A percentile compares a stretch with the other conserved stretches of the same genome.
Evolutionary conservation across 805 yeast genomes (phyloP).

Genomic region (Myxozyma mucilagina): DNA sequence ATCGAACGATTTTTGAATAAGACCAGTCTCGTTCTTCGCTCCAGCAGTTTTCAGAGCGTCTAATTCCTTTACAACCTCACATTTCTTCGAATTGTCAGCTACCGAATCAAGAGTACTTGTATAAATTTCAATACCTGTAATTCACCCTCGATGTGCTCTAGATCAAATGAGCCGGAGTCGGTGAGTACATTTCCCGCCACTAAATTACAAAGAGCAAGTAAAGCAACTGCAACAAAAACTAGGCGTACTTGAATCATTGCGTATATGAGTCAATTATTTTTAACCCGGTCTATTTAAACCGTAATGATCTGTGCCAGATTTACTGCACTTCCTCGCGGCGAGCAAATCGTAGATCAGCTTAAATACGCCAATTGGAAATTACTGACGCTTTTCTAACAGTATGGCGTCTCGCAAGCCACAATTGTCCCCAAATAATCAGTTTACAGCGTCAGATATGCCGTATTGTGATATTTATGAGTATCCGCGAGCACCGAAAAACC

Average conservation of each 20-base stretch:
- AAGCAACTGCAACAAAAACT: not conserved
- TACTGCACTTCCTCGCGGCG: too few species aligned
- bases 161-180: conserved; percentile 20
- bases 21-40: conserved; percentile 27
- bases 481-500: not conserved
- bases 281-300: not conserved
- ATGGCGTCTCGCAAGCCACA: not conserved
- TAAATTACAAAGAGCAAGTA: conserved; percentile 1
- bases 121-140: conserved; percentile 6
- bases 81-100: conserved; percentile 36
- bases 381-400: too few species aligned
- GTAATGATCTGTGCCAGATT: not conserved
- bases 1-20: conserved; percentile 46
- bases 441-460: not conserved
- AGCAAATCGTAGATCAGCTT: not conserved
- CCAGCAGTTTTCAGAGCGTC: conserved; percentile 36
- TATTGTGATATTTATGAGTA: not conserved
- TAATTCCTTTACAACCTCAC: conserved; percentile 47
- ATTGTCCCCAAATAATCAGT: not conserved
- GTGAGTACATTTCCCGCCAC: conserved; percentile 12
- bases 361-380: not conserved
- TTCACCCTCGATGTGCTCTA: conserved; percentile 17
- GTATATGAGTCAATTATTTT: not conserved
- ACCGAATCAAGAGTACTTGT: not conserved
- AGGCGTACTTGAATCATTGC: not conserved